Conservation (phyloP, 495 filamentous ascomycete genomes). For the Aspergillus cristatus region DNA sequence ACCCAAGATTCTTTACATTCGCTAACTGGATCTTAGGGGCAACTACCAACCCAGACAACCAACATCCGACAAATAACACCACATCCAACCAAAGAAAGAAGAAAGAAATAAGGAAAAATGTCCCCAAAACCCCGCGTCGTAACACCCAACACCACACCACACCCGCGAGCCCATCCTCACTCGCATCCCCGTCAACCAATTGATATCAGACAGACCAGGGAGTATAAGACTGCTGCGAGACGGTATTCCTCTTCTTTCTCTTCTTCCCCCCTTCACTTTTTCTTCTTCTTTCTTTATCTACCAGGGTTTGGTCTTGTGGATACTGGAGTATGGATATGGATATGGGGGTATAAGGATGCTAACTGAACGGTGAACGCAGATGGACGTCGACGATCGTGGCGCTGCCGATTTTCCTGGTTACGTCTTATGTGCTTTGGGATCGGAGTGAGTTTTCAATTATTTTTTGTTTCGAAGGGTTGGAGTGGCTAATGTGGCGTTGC, state of each 20-base stretch:
- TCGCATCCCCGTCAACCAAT: conserved; percentile 1
- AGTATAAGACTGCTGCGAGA: conserved; percentile 19
- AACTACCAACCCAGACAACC: no score
- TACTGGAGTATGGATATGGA: no score
- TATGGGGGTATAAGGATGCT: no score
- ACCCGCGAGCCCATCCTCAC: conserved; percentile 1
- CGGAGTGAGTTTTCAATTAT: conserved; percentile 13
- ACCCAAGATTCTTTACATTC: no score
- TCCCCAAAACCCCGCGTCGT: conserved; percentile 6
- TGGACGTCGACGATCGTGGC: conserved; percentile 26
- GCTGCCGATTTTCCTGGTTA: conserved; percentile 22
- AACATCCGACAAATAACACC: no score
- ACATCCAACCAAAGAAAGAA: not conserved
- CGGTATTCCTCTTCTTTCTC: conserved; percentile 6
- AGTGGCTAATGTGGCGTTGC: not conserved
- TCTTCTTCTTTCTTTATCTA: not conserved
- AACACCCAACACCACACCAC: conserved; percentile 2
- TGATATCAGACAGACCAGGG: conserved; percentile 24
- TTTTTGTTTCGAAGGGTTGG: not conserved
- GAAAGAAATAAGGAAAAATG: conserved; percentile 4
- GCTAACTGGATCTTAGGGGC: no score
- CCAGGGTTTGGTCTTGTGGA: no score
- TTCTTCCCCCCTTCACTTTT: not conserved
- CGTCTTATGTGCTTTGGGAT: conserved; percentile 21
- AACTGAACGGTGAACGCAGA: conserved; percentile 8